These are phyloP conservation scores for Pluteus cervinus DNA, from an alignment of 768 basidiomycete species.

Conservation along the genomic window DNA sequence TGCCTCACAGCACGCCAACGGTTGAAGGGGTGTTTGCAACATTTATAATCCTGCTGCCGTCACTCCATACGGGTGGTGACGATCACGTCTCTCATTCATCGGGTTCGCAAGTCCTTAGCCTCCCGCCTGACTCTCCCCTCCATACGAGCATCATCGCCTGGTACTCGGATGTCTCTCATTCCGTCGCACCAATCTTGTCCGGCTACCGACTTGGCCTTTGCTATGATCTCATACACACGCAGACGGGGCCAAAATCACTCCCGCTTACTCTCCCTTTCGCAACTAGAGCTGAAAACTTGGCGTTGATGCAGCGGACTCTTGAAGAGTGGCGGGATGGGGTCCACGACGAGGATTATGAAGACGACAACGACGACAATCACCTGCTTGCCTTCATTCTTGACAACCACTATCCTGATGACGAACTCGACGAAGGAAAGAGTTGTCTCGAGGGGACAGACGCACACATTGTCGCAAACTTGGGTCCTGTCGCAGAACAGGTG, in stretches of 20 bases:
- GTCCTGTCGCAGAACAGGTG: neutral
- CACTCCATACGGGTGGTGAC: constrained; percentile 38
- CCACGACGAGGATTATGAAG: too few species aligned
- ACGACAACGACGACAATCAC: too few species aligned
- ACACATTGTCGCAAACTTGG: constrained; percentile 10
- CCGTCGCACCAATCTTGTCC: constrained; percentile 40
- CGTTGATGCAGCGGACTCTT: too few species aligned
- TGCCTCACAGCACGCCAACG: constrained; percentile 35
- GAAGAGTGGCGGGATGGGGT: too few species aligned
- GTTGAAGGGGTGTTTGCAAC: constrained; percentile 46
- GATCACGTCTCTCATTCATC: constrained; percentile 35
- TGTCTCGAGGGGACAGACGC: constrained; percentile 29
- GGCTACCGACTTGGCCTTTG: constrained; percentile 47
- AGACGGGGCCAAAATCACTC: too few species aligned
- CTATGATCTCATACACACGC: constrained; percentile 45
- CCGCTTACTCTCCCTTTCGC: too few species aligned
- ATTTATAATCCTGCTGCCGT: constrained; percentile 40
- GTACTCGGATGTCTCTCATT: constrained; percentile 48
- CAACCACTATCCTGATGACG: constrained; percentile 20
- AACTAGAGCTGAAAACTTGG: too few species aligned
- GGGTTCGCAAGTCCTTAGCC: constrained; percentile 27
- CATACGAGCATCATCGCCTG: constrained; percentile 37
- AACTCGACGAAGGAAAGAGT: constrained; percentile 14
- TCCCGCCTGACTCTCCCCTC: constrained; percentile 20
- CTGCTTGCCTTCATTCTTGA: constrained; percentile 21